Conservation (phyloP, 768 basidiomycete species). For the Mrakia frigida region DNA sequence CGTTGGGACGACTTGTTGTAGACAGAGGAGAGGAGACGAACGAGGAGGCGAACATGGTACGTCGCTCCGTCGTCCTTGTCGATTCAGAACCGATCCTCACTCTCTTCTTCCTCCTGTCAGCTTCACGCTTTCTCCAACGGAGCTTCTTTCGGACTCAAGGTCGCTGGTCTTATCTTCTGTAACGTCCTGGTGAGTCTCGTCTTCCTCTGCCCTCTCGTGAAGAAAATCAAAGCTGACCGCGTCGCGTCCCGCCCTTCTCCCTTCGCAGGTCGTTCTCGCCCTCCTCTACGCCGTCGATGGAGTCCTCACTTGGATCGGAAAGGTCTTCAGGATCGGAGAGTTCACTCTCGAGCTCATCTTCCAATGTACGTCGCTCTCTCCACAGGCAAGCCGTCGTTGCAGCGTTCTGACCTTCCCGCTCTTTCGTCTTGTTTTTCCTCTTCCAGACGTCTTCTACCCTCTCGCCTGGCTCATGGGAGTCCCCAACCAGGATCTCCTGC, state of each 20-base stretch:
- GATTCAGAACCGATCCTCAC: too few relatives aligned
- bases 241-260: neutral
- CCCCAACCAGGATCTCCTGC: conserved; percentile 49
- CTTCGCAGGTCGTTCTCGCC: conserved; percentile 59
- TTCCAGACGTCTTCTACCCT: conserved; percentile 69
- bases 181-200: conserved; percentile 45
- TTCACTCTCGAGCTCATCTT: conserved; percentile 79
- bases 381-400: neutral
- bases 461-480: conserved; percentile 65
- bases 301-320: conserved; percentile 58
- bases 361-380: conserved; percentile 48
- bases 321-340: conserved; percentile 64
- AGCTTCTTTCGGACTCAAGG: conserved; percentile 74
- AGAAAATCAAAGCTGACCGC: neutral
- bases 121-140: conserved; percentile 85
- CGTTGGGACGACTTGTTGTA: conserved; percentile 70
- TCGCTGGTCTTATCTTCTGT: conserved; percentile 77
- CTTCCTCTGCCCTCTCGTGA: neutral
- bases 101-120: too few relatives aligned
- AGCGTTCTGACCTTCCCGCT: neutral
- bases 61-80: too few relatives aligned
- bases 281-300: conserved; percentile 78
- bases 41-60: conserved; percentile 60
- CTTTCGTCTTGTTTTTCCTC: too few relatives aligned
- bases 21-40: conserved; percentile 66